Evolutionary conservation across 2,329 filamentous ascomycete species (phyloP), one percentile per base, ranked within the genome.

Genomic region (Fulvia fulva): DNA sequence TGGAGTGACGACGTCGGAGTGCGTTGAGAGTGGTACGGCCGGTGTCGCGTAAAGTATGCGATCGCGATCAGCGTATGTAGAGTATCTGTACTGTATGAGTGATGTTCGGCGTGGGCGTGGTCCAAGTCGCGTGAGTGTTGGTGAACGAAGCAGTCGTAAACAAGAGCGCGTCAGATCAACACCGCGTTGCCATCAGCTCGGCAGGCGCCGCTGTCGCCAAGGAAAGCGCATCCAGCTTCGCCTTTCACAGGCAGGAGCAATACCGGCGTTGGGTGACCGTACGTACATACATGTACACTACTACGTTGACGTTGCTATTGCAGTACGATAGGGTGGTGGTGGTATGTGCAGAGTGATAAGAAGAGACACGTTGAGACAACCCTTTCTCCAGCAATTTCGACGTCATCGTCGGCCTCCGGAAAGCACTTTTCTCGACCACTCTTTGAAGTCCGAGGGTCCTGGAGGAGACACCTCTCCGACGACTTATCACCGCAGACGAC

Each of bases 1-100:
- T 28, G 47, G 30, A 12, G 37, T 51, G 14, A 43, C 22, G 25
- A 44, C 30, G 51, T 32, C 25, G 53, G 44, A 55, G 19, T 37
- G 52, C 6, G 56, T 34, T 45, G 45, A 67, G 61, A 59, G 61
- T 60, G 70, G 68, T 68, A 72, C 66, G 52, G 57, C 69, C 69
- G 63, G 65, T 64, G 74, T 81, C 78, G 79, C 79, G 76, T 71
- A 71, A 69, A 60, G 64, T 69, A 76, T 75, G 81, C 81, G 81
- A 83, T 74, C 65, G 55, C 2, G 21, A 32, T 28, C 9, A n/a
- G 14, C 5, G 23, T 19, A n/a, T 44, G 41, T 12, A 44, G 41
- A 32, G 11, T 50, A n/a, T 9, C 43, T 47, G 52, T 51, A 54
- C 32, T 22, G 53, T 50, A 32, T 37, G 41, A 50, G 34, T 57